Conservation (phyloP, 805 yeast species). For the Metschnikowia lunata region DNA sequence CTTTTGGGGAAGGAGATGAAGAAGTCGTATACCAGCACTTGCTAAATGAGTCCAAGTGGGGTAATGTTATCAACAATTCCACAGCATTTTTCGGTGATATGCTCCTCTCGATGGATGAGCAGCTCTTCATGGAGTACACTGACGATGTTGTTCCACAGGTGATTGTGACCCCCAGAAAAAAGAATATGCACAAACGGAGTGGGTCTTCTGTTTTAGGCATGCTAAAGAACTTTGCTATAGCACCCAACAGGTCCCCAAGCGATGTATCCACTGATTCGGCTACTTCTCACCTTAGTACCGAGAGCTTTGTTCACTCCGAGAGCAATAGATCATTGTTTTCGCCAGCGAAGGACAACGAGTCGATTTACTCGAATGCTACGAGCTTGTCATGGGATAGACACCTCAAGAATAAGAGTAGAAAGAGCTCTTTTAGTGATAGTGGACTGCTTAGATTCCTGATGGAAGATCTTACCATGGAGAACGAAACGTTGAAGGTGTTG, state of each 20-base stretch:
- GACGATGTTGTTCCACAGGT: conserved; percentile 1
- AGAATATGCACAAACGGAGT: conserved; percentile 10
- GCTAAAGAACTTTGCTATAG: conserved; percentile 26
- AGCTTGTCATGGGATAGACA: conserved; percentile 14
- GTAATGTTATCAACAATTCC: conserved; percentile 33
- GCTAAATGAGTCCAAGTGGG: conserved; percentile 43
- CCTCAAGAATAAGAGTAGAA: conserved; percentile 2
- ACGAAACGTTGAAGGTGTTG: conserved; percentile 23
- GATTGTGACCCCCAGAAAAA: conserved; percentile 3
- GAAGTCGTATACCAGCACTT: conserved; percentile 43
- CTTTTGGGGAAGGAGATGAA: conserved; percentile 30
- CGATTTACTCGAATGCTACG: conserved; percentile 27
- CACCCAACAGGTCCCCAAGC: conserved; percentile 1
- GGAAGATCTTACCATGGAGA: conserved; percentile 21
- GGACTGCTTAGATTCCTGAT: conserved; percentile 8
- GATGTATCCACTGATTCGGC: conserved; percentile 11
- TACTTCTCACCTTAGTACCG: conserved; percentile 6
- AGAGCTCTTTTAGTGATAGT: conserved; percentile 9
- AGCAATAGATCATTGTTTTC: conserved; percentile 23
- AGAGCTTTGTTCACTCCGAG: conserved; percentile 1
- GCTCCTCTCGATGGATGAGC: conserved; percentile 33
- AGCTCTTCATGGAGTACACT: conserved; percentile 18
- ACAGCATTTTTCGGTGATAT: conserved; percentile 38
- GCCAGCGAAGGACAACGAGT: conserved; percentile 18
- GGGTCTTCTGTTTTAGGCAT: conserved; percentile 25